Base-by-base conservation (phyloP, 768 basidiomycete species). In the Gloeopeniophorella convolvens region DNA sequence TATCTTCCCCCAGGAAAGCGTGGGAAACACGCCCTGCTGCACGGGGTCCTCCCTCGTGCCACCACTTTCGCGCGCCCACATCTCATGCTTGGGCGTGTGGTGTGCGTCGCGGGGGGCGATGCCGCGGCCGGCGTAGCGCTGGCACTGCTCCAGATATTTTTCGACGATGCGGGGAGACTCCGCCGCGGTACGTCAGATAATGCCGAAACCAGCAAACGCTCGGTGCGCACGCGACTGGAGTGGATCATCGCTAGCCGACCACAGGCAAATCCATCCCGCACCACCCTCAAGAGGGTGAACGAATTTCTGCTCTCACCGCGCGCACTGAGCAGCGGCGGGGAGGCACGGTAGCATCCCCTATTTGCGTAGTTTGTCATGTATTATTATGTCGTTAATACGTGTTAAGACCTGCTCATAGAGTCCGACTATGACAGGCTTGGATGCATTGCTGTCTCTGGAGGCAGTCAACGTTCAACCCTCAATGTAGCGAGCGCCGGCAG, bases 221-320 rank as follows among this genome's bases (percentile, higher is more conserved):
- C 74, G 11, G 79, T 97, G 55, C 78, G 80, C 10, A 82, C 72
- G 11, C 75, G 91, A 15, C 71, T 97, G 30, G 84, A 97, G 62
- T 91, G 88, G 89, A 79, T 97, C 41, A 85, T 93, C 50, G 72
- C 83, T 16, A 83, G 79, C 56, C 69, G 76, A 44, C 85, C 88
- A 5, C 70, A 72, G 46, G 85, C 83, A 3, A 97, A 96, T 62
- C 94, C 95, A 0, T 82, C 88, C 9, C 77, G 92, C 34, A 74
- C 80, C 13, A 89, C 86, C 8, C 72, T 97, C 51, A 89, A 89
- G 64, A 69, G 82, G 12, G 77, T 89, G 37, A 90, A 92, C 61
- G 81, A 85, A 56, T 86, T 75, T 56, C 64, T 89, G 5, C 73
- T 92, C 58, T 76, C 79, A 8, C 15, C 35, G 2, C 24, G 15